Base-by-base conservation (phyloP, 441 rosid genomes). In the Kokia cookei region DNA sequence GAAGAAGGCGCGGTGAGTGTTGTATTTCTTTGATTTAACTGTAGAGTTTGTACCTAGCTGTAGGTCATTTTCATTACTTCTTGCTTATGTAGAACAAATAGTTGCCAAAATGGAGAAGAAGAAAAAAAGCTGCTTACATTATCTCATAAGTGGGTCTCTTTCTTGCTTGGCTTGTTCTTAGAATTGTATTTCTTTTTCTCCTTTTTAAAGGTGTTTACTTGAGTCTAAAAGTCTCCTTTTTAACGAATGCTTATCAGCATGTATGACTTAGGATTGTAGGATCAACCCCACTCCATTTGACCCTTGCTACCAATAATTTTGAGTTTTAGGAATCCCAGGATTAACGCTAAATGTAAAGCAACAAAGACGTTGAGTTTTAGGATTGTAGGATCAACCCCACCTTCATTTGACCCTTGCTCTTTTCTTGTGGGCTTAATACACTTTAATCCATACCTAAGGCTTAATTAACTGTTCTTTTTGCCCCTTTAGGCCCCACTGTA, bases 1-100 rank as follows among this genome's bases (percentile, higher is more conserved):
- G 82, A 89, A 77, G 81, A 91, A 84, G 77, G 87, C 81, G 54
- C 77, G 88, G 81, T 91, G 94, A 93, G 78, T 75, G 65, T 72
- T n/a, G 64, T 35, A 60, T 61, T 69, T 61, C 58, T 26, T 8
- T 26, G 69, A 70, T 83, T 69, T 72, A 73, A 86, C 81, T 74
- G 87, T 87, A 82, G 84, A 77, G 69, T 65, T 73, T 63, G 73
- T 58, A 54, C 26, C 47, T 80, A 45, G 76, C 71, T 72, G 77
- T 78, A 76, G 79, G 74, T 27, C 13, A 73, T 78, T 80, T 37
- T 79, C 8, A 76, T 81, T 60, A 69, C 75, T 47, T 72, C 71
- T 58, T 12, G 72, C 70, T 32, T 53, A 62, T 75, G 75, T 75
- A 81, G 75, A 82, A 37, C 40, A 37, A 77, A 75, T 72, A 51